Base-by-base conservation (phyloP, 768 basidiomycete species). In the Ramaria sp. region DNA sequence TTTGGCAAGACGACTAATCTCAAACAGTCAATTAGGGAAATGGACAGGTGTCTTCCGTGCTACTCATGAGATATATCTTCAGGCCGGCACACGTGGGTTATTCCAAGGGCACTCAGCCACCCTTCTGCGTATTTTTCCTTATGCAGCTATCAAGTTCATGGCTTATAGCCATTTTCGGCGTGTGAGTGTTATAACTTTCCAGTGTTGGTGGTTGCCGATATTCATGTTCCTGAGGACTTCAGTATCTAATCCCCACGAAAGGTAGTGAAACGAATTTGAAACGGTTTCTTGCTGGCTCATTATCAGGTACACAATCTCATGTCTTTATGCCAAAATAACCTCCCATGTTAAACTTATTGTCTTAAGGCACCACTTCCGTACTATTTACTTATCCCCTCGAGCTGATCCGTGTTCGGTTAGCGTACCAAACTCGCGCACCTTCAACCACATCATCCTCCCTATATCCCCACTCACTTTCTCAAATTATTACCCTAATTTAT, bases 81-180 rank as follows among this genome's bases (percentile, higher is more conserved):
- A 81, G 28, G 69, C 67, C 47, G 96, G 96, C 3, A 56, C 83
- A 12, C 75, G 84, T 50, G 94, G 93, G 0, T 74, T 98, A 37
- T 82, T 95, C 57, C 94, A 96, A 74, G 96, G 96, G 6, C 96
- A 99, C 67, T 93, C 93, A 13, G 88, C 91, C 32, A 99, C 96
- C 3, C 76, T 99, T 48, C 69, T 96, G 45, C 83, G 96, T 55
- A 85, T 97, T 62, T 95, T 96, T 66, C 96, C 96, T 7, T 97
- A 98, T 64, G 96, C 96, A 27, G 90, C 85, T 57, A 88, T 98
- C 69, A 96, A 94, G 68, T 99, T 92, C 64, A 92, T 97, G 84
- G 81, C 88, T 3, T 99, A 97, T 65, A 95, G 97, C 67, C 81
- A 88, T 65, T 72, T 88, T 55, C 87, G 89, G 68, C 64, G 78